Evolutionary conservation across 148 eudicot genomes (phyloP), one percentile per base, ranked within the genome.

Genomic region (Chenopodium suecicum): DNA sequence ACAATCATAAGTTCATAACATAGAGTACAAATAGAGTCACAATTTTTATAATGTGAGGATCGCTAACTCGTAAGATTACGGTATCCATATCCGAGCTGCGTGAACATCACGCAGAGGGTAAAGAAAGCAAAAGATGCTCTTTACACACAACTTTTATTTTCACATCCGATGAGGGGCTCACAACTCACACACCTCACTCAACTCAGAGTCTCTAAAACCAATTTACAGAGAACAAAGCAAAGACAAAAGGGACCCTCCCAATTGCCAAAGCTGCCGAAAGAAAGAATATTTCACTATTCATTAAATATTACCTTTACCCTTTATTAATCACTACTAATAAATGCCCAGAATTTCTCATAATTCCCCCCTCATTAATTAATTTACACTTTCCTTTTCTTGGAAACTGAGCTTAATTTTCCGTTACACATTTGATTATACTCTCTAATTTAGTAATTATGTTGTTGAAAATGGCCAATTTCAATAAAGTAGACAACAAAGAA

Each of bases 401-500:
- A 46, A 70, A 70, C 25, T 7, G 50, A 37, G 74, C 74, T 7
- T 72, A 62, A 62, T 62, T 56, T 52, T 62, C 65, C 66, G 66
- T 62, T 20, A 62, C 4, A 20, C 7, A 62, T 9, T 44, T 44
- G 31, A 25, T 72, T 72, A 72, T 72, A 8, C 27, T 41, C 23
- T 41, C 11, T 31, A 31, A 34, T 16, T n/a, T 62, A 62, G 25
- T 62, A 22, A 70, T n/a, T 32, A 25, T 70, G 9, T 32, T 44
- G 31, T 25, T 58, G 20, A 83, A 72, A 72, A 31, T 54, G 60
- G 64, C 27, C 62, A 84, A 34, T 79, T 79, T 76, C 67, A 76
- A 54, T 84, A 67, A 74, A 84, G 74, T 81, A 77, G 84, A 81
- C 86, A 84, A 81, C 81, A 78, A 78, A 62, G 50, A 77, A 73